Conservation (phyloP, 2,329 filamentous ascomycete genomes). For the Alternaria brassicae region DNA sequence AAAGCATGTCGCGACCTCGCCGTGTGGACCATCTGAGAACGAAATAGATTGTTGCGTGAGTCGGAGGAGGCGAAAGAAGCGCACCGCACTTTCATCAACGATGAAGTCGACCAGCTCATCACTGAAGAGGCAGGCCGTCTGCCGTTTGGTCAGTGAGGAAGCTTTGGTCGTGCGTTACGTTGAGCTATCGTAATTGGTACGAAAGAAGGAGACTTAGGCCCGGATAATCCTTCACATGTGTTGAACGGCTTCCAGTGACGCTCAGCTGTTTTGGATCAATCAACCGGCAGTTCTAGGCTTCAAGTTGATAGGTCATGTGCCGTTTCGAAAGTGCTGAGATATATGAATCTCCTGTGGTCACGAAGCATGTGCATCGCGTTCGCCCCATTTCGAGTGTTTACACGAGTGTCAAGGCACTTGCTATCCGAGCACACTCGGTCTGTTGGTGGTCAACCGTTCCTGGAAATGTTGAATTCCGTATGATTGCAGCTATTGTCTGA, state of each 20-base stretch:
- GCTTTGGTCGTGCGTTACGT: too few relatives aligned
- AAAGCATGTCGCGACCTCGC: slow-evolving; percentile 5
- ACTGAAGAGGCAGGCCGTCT: not conserved
- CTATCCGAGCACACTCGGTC: too few relatives aligned
- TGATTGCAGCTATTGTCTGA: too few relatives aligned
- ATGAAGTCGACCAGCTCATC: not conserved
- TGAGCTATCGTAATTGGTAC: not conserved
- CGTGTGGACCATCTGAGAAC: slow-evolving; percentile 5
- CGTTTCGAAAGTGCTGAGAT: not conserved
- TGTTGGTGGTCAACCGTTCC: too few relatives aligned
- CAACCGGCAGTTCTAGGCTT: not conserved
- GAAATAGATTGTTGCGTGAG: not conserved
- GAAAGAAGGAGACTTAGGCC: not conserved
- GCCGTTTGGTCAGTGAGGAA: not conserved
- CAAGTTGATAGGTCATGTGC: too few relatives aligned
- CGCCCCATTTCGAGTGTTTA: too few relatives aligned
- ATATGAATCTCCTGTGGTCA: not conserved
- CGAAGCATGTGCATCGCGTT: not conserved
- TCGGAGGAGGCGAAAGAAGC: not conserved
- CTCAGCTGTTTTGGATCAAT: not conserved
- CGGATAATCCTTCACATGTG: not conserved
- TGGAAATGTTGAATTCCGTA: too few relatives aligned
- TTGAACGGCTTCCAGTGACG: not conserved
- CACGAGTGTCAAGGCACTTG: too few relatives aligned
- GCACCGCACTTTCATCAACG: not conserved